Conservation (phyloP, 345 rosid genomes). For the Durio zibethinus region DNA sequence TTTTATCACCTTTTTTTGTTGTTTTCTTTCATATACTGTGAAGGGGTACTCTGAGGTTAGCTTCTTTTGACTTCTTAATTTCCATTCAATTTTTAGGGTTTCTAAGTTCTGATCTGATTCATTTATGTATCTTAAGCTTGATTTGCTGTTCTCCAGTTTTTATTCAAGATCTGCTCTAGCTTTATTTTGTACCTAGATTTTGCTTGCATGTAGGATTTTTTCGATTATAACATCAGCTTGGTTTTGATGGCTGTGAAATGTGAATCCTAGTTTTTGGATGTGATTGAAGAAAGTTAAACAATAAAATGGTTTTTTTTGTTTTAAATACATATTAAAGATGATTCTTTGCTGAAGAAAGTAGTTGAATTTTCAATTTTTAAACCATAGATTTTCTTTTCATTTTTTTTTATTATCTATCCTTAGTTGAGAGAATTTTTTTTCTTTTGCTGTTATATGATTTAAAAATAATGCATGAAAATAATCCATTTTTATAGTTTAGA, state of each 20-base stretch:
- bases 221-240: neutral
- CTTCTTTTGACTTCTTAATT: neutral
- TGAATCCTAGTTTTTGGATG: neutral
- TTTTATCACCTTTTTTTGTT: neutral
- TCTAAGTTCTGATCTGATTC: neutral
- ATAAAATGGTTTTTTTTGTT: neutral
- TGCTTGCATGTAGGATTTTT: neutral
- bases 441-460: neutral
- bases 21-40: neutral
- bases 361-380: neutral
- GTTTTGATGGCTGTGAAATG: neutral
- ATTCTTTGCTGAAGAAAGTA: neutral
- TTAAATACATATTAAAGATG: neutral
- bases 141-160: neutral
- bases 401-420: neutral
- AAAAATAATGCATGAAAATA: neutral
- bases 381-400: neutral
- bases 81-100: neutral
- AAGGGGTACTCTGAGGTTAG: constrained; percentile 11
- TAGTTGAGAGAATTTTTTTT: neutral
- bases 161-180: neutral
- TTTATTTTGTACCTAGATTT: too few species aligned
- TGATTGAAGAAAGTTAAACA: neutral
- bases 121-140: neutral
- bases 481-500: neutral